Base-by-base conservation (phyloP, 2,329 filamentous ascomycete genomes). In the Fusarium goolgardi region DNA sequence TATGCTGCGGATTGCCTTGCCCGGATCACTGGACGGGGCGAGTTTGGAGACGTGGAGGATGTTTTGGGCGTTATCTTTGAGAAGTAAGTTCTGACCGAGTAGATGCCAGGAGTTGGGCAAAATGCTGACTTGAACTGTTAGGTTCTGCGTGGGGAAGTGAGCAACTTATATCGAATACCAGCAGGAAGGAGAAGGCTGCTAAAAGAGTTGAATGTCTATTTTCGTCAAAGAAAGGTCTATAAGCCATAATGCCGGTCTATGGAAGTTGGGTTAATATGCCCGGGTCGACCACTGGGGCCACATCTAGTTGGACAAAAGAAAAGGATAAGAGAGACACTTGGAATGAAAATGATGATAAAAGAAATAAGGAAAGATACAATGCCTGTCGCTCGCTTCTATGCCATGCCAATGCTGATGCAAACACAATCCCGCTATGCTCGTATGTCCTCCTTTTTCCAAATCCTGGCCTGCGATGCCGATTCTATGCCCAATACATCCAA, bases 31-130 rank as follows among this genome's bases (percentile, higher is more conserved):
- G 96, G 96, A 1, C 88, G 88, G 56, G 94, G 94, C 1, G 92
- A 94, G 72, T 87, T 86, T 40, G 92, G 94, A 4, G 95, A 98
- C 78, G 93, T 98, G 18, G 95, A 99, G 77, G 96, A 98, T 76
- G 93, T 99, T 10, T 81, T 99, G 44, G 96, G 96, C 0, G 94
- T 99, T 23, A 94, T 99, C 6, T 99, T 99, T 81, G 95, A 98
- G 78, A 98, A 97, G 92, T 97, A 81, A 84, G 88, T 87, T 61
- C 52, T 64, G 44, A 58, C 55, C 18, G 27, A 25, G 29, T 55
- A 18, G 21, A 27, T 59, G 31, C 15, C n/a, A 23, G 49, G 40
- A 56, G 44, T 54, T 25, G 35, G 47, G 44, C 44, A 54, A 53
- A 32, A 61, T 64, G 56, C 68, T 73, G 64, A 72, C 66, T 49